Conservation (phyloP, 441 rosid species). For the Biscutella laevigata region DNA sequence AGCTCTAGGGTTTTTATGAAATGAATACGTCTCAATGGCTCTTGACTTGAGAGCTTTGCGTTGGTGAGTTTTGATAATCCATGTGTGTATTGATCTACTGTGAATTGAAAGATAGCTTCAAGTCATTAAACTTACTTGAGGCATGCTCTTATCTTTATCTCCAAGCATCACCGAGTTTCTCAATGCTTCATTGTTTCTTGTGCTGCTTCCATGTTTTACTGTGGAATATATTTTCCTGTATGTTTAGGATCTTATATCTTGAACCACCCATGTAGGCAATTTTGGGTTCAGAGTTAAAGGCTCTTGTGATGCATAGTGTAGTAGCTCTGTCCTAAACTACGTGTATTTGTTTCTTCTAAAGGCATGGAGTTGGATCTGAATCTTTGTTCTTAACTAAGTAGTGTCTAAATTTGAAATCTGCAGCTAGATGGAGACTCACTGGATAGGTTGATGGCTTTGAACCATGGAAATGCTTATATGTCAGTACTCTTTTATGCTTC, state of each 20-base stretch:
- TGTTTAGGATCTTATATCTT: not conserved
- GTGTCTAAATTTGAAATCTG: slow-evolving; percentile 8
- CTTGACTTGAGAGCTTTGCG: no score
- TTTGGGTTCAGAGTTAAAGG: not conserved
- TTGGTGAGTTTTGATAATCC: no score
- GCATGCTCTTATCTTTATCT: not conserved
- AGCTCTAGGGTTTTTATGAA: slow-evolving; percentile 1
- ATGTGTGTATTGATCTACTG: no score
- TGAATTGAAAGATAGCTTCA: not conserved
- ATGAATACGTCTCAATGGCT: no score
- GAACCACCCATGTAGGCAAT: no score
- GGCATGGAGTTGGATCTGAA: not conserved
- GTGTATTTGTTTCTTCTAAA: not conserved
- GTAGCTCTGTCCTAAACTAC: not conserved
- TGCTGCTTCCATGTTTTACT: no score
- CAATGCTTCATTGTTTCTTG: no score
- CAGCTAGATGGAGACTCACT: slow-evolving; percentile 68
- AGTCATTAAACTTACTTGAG: not conserved
- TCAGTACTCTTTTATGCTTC: slow-evolving; percentile 75
- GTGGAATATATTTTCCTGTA: not conserved
- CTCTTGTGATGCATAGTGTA: not conserved
- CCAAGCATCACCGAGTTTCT: not conserved
- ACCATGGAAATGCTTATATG: slow-evolving; percentile 10
- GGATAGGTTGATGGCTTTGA: slow-evolving; percentile 32
- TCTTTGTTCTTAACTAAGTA: not conserved